These are phyloP conservation scores for Novakomyces olei DNA, from an alignment of 805 yeast species.

Conservation along the genomic window DNA sequence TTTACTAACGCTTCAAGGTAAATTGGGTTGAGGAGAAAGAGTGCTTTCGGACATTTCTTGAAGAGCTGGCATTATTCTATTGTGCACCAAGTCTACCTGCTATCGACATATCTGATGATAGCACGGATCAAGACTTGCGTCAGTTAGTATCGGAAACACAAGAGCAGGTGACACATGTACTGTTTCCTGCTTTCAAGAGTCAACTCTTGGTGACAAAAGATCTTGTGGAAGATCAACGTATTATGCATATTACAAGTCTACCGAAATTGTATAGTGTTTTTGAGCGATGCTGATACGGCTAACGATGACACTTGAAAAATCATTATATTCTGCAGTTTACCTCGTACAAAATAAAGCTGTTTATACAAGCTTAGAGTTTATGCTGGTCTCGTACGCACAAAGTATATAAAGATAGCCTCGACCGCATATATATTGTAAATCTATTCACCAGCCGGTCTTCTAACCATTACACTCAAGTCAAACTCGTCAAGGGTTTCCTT, in stretches of 20 bases:
- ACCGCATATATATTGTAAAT: background rate
- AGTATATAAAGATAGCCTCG: background rate
- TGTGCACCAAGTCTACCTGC: no score
- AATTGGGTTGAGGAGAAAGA: constrained; percentile 45
- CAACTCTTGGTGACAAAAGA: constrained; percentile 41
- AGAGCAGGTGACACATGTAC: constrained; percentile 27
- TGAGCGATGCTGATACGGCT: constrained; percentile 66
- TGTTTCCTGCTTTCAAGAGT: constrained; percentile 45
- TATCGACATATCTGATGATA: constrained; percentile 13
- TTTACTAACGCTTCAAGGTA: no score
- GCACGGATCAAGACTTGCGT: constrained; percentile 10
- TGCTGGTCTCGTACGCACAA: no score
- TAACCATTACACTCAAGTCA: background rate
- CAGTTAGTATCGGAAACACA: constrained; percentile 16
- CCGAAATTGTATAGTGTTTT: constrained; percentile 83
- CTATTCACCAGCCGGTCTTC: background rate
- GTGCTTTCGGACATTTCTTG: constrained; percentile 44
- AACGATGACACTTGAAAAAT: no score
- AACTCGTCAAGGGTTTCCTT: no score
- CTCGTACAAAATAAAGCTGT: no score
- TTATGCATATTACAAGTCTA: constrained; percentile 69
- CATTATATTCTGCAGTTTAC: no score
- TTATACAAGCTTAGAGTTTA: no score
- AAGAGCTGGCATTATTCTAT: constrained; percentile 50
- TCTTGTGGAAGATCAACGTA: constrained; percentile 23